Evolutionary conservation across 148 eudicot species (phyloP), one percentile per base, ranked within the genome.

Genomic region (Agrostemma githago): DNA sequence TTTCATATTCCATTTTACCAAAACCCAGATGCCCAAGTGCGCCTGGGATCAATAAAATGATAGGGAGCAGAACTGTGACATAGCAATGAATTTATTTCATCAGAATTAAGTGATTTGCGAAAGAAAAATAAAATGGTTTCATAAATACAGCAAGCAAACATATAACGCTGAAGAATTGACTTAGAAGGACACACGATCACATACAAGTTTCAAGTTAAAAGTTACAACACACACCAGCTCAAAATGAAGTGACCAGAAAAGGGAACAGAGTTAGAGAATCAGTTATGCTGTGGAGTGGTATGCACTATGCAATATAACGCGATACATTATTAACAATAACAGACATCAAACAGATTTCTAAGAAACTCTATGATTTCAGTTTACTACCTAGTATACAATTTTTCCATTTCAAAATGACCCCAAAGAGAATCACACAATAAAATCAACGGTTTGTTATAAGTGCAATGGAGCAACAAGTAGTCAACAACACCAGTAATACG

Each of bases 1-100:
- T 85, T 37, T 87, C 89, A 26, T 85, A 88, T 21, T 95, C 97
- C 98, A 95, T 94, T 75, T 65, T 66, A 62, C 69, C 39, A 68
- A 42, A 62, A 70, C 75, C 75, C 69, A 80, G 86, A 80, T 71
- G 82, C 85, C 82, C 83, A 75, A 41, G 75, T 80, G 57, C 72
- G 84, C 82, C 74, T 83, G 82, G 81, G 76, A 69, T 76, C 76
- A 62, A 76, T 58, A 68, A 75, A 84, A 84, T 86, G 83, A 83
- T 85, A 82, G 78, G 14, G 51, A 64, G 72, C 79, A 72, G 78
- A 77, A 44, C 84, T 83, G 82, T 74, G 78, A 77, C 59, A 64
- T 64, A 64, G 46, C 17, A 41, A 72, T 19, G 42, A 15, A 37
- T 56, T 59, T 26, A 26, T 48, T 59, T 5, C 5, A 75, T 80